Percentiles rank a stretch among this genome's conserved stretches.
These are phyloP conservation scores for Aurantiochytrium sp. DNA, from an alignment of 108 stramenopile genomes.

Conservation along the genomic window DNA sequence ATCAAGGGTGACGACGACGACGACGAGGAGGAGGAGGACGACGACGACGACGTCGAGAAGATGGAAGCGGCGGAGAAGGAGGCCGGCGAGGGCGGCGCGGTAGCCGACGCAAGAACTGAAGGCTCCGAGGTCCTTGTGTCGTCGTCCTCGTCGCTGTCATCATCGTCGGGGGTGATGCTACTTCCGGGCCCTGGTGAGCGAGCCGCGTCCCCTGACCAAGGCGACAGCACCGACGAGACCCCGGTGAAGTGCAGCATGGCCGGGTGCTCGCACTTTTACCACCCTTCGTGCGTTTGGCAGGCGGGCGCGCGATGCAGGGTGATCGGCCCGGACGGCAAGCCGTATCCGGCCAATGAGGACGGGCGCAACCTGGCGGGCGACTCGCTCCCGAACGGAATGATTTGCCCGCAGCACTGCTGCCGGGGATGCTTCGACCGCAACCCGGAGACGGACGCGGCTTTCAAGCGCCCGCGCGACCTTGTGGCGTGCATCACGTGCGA, in stretches of 20 bases:
- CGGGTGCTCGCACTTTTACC: neutral
- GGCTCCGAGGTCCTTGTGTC: too few relatives aligned
- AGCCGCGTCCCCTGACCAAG: too few relatives aligned
- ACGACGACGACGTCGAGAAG: neutral
- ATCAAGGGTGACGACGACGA: neutral
- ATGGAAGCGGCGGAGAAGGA: neutral
- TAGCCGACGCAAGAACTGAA: too few relatives aligned
- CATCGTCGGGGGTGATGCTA: too few relatives aligned
- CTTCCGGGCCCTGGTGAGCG: too few relatives aligned
- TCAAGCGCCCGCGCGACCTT: neutral
- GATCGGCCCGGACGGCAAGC: neutral
- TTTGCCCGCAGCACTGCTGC: constrained; percentile 16
- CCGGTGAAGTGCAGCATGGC: neutral
- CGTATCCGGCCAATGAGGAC: neutral
- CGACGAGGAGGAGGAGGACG: neutral
- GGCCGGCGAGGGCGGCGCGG: neutral
- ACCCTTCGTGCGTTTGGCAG: constrained; percentile 6
- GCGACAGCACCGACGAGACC: neutral
- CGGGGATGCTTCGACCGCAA: neutral
- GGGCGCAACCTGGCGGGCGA: neutral
- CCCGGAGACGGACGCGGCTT: neutral
- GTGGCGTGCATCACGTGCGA: neutral
- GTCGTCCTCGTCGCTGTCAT: too few relatives aligned
- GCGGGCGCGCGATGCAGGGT: neutral
- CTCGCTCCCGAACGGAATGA: neutral